phyloP scores from a whole-genome alignment of 2,329 filamentous ascomycete species.

The Colletotrichum salicis region DNA sequence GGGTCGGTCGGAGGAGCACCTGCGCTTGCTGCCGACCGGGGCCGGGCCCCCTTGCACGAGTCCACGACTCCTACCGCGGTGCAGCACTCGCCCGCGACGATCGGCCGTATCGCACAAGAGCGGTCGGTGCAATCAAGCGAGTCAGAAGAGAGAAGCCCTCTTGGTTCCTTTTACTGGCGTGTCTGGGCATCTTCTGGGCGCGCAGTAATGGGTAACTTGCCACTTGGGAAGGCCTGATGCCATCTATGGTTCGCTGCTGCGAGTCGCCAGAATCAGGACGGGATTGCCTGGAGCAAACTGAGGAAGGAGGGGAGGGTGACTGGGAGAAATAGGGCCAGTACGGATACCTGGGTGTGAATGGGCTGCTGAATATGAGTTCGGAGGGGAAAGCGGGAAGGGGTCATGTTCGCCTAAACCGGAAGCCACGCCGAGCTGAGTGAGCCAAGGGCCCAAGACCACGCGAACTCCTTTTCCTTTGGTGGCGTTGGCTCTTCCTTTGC shows the following conservation, averaged over 20 bases:
- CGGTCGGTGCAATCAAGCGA: constrained; percentile 15
- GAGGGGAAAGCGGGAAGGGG: not conserved
- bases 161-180: not conserved
- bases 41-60: not conserved
- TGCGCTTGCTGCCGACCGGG: not conserved
- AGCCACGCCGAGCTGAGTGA: constrained; percentile 4
- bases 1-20: constrained; percentile 7
- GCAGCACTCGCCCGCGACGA: not conserved
- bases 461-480: constrained; percentile 5
- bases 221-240: not conserved
- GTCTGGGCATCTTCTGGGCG: constrained; percentile 24
- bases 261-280: not conserved
- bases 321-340: constrained; percentile 1
- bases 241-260: not conserved
- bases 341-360: not conserved
- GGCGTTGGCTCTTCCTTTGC: not conserved
- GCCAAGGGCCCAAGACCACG: not conserved
- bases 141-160: constrained; percentile 12
- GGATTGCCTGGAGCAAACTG: not conserved
- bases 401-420: constrained; percentile 18
- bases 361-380: not conserved
- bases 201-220: not conserved
- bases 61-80: not conserved
- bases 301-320: not conserved
- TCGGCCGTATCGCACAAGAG: not conserved